These are phyloP conservation scores for Fistulifera solaris DNA, from an alignment of 108 stramenopile species.

Conservation along the genomic window DNA sequence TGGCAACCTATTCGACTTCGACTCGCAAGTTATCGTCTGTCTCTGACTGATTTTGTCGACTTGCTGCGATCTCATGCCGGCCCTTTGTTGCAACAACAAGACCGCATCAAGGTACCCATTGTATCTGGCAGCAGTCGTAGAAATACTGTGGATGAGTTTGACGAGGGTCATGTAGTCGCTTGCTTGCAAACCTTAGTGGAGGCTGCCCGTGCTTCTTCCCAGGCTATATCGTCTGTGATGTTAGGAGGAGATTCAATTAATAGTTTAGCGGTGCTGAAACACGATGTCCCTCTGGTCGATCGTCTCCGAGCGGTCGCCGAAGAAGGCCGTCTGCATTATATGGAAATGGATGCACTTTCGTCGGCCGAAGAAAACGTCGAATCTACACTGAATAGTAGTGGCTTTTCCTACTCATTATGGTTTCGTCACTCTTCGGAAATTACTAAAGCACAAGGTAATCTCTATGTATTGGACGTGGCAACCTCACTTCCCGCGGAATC, in stretches of 20 bases:
- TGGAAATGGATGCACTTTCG: constrained; percentile 62
- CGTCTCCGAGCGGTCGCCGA: constrained; percentile 67
- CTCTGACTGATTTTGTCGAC: constrained; percentile 77
- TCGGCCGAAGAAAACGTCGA: constrained; percentile 49
- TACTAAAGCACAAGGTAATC: constrained; percentile 39
- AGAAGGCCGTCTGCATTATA: constrained; percentile 58
- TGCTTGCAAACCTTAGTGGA: constrained; percentile 2
- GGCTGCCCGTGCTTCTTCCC: constrained; percentile 30
- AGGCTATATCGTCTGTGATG: constrained; percentile 53
- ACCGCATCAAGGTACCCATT: constrained; percentile 57
- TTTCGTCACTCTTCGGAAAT: constrained; percentile 42
- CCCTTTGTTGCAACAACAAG: constrained; percentile 49
- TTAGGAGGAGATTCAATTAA: constrained; percentile 77
- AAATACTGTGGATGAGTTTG: constrained; percentile 40
- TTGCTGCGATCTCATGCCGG: constrained; percentile 63
- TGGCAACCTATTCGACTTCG: constrained; percentile 51
- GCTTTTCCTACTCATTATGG: constrained; percentile 77
- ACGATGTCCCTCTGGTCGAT: constrained; percentile 67
- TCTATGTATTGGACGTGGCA: constrained; percentile 71
- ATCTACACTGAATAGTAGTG: constrained; percentile 56
- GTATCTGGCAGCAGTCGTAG: constrained; percentile 47
- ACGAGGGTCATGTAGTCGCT: constrained; percentile 47
- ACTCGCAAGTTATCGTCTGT: constrained; percentile 76
- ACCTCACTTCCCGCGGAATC: constrained; percentile 32
- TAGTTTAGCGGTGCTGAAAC: constrained; percentile 62